Base-by-base conservation (phyloP, 2,329 filamentous ascomycete genomes). In the Fusarium duplospermum region DNA sequence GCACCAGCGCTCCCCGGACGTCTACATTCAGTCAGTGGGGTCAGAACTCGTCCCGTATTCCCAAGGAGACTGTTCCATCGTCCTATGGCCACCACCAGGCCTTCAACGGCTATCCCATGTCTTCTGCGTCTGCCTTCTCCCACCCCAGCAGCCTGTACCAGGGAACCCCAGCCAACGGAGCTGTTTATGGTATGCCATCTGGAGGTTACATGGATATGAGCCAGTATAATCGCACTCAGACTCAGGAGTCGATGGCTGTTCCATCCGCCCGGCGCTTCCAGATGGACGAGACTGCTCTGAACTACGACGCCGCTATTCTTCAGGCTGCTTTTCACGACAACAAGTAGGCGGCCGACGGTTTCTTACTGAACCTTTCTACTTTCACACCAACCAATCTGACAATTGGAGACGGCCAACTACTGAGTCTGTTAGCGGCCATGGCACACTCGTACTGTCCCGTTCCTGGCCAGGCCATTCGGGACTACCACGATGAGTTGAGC, bases 91-190 rank as follows among this genome's bases (percentile, higher is more conserved):
- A 56, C 69, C 40, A 68, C 68, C 45, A 70, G 58, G 57, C 64
- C 47, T 66, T 60, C 57, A 72, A 56, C 13, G 65, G 67, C 52
- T 70, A 71, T 69, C 65, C 69, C 29, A 64, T 74, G 9, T 79
- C 79, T 13, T 83, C 84, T 2, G 77, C 78, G 6, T 81, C 79
- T 16, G 76, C 72, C 8, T 89, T 89, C 71, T 86, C 87, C 16
- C 82, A 88, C 64, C 80, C 83, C 2, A 89, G 87, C 77, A 89
- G 86, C 71, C 73, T 90, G 24, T 88, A 87, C 66, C 84, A 83
- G 45, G 85, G 87, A 36, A 87, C 86, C 6, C 87, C 86, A 1
- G 73, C 71, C 7, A 79, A 79, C 40, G 78, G 75, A 16, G 65
- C 70, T 9, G 60, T 57, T n/a, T 73, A 72, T 65, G 74, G 71